Evolutionary conservation across 2,329 filamentous ascomycete genomes (phyloP).

Genomic region (Cadophora sp.): DNA sequence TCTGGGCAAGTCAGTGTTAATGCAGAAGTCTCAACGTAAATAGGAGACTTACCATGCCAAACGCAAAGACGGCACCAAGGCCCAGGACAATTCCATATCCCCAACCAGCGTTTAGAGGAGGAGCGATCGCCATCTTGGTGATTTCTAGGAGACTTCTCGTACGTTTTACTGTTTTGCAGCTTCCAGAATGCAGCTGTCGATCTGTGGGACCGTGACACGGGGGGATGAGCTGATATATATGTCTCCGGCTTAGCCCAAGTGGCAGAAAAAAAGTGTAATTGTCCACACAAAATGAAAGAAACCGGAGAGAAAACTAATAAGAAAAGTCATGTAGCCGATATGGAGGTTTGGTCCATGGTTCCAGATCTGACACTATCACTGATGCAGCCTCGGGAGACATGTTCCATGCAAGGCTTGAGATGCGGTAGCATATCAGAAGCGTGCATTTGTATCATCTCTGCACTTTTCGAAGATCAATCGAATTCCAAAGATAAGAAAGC

Average conservation of each 20-base stretch:
- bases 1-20: slow-evolving; percentile 29
- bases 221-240: slow-evolving; percentile 21
- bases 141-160: slow-evolving; percentile 15
- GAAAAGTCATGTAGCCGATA: neutral
- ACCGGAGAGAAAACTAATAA: slow-evolving; percentile 14
- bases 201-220: slow-evolving; percentile 15
- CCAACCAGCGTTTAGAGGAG: slow-evolving; percentile 50
- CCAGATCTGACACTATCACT: slow-evolving; percentile 19
- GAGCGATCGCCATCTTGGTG: slow-evolving; percentile 41
- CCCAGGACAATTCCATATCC: slow-evolving; percentile 69
- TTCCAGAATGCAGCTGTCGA: slow-evolving; percentile 12
- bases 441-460: slow-evolving; percentile 5
- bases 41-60: slow-evolving; percentile 61
- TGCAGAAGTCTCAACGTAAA: neutral
- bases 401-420: slow-evolving; percentile 6
- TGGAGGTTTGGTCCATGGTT: slow-evolving; percentile 4
- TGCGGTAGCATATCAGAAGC: slow-evolving; percentile 19
- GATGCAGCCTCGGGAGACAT: neutral
- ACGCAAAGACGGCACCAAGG: slow-evolving; percentile 65
- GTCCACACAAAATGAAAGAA: neutral
- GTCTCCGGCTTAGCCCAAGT: neutral
- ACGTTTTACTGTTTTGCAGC: neutral
- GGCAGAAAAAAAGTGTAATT: neutral
- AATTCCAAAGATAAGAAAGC: slow-evolving; percentile 24
- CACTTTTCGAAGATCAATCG: slow-evolving; percentile 13